phyloP scores from a whole-genome alignment of 345 rosid species.

The Eucalyptus virginea region DNA sequence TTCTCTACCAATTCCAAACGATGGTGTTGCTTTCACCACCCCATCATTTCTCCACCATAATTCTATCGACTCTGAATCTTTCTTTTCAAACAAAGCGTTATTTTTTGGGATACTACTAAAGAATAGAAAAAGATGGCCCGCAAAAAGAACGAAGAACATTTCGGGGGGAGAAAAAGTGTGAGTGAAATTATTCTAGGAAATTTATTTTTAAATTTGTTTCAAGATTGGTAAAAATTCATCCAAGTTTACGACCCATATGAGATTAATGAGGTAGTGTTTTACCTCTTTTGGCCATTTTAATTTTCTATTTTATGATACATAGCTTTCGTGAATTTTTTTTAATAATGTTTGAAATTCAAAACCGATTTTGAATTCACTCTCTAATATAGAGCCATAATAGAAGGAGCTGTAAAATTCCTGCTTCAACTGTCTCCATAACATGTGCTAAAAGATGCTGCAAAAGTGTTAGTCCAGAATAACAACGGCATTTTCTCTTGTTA shows the following conservation, averaged over 20 bases:
- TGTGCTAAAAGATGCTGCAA: not conserved
- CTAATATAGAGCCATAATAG: not conserved
- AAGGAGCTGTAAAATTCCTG: not conserved
- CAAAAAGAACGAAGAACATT: not conserved
- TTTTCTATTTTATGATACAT: not conserved
- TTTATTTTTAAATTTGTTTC: no score
- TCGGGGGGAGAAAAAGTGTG: not conserved
- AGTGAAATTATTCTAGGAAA: not conserved
- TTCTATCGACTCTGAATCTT: not conserved
- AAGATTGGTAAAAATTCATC: not conserved
- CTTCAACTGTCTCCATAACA: not conserved
- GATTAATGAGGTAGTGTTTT: not conserved
- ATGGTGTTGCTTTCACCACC: not conserved
- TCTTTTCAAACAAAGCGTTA: not conserved
- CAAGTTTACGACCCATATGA: not conserved
- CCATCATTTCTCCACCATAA: not conserved
- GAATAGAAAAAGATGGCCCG: not conserved
- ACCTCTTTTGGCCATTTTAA: not conserved
- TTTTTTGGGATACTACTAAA: not conserved
- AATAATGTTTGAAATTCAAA: not conserved
- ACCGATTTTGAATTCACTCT: not conserved
- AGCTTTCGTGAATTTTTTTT: not conserved
- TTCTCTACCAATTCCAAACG: not conserved
- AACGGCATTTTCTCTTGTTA: no score
- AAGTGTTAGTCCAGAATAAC: not conserved